A percentile compares a stretch with the other conserved stretches of the same genome.
phyloP scores from a whole-genome alignment of 2,329 filamentous ascomycete genomes.

The Lecanoromycetidae sp. region DNA sequence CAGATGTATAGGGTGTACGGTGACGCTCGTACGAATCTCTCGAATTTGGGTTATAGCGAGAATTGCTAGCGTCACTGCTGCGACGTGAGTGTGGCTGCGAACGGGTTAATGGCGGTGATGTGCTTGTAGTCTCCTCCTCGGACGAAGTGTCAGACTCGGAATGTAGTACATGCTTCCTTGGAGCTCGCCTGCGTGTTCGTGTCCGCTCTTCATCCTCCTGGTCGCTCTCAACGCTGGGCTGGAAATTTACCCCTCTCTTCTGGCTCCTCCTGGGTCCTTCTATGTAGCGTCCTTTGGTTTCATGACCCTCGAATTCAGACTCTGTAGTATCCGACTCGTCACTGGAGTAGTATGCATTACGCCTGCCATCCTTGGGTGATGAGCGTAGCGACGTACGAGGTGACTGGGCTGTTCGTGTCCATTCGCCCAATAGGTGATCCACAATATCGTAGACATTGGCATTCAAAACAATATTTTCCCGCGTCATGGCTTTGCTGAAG shows the following conservation, averaged over 20 bases:
- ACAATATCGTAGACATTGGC: slow-evolving; percentile 14
- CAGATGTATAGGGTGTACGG: slow-evolving; percentile 13
- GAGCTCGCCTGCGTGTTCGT: slow-evolving; percentile 3
- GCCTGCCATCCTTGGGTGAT: not conserved
- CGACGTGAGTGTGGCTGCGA: not conserved
- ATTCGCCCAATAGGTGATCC: slow-evolving; percentile 14
- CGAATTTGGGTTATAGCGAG: not conserved
- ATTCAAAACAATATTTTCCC: slow-evolving; percentile 12
- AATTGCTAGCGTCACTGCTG: slow-evolving; percentile 7
- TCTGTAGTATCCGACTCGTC: slow-evolving; percentile 14
- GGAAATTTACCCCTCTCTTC: slow-evolving; percentile 15
- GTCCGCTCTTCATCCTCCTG: slow-evolving; percentile 11
- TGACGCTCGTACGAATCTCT: slow-evolving; percentile 7
- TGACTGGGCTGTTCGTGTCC: slow-evolving; percentile 12
- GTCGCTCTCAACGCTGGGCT: slow-evolving; percentile 16
- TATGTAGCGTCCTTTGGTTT: slow-evolving; percentile 11
- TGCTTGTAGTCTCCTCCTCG: slow-evolving; percentile 1
- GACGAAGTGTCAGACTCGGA: slow-evolving; percentile 13
- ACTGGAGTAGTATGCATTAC: slow-evolving; percentile 9
- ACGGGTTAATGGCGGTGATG: not conserved
- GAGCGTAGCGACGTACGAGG: not conserved
- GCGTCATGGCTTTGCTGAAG: slow-evolving; percentile 11
- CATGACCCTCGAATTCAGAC: slow-evolving; percentile 13
- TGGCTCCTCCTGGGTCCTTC: slow-evolving; percentile 8
- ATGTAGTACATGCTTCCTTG: slow-evolving; percentile 11